Evolutionary conservation across 225 moss, liverwort and hornwort species (phyloP).

Genomic region (Bryoerythrophyllum caledonicum): DNA sequence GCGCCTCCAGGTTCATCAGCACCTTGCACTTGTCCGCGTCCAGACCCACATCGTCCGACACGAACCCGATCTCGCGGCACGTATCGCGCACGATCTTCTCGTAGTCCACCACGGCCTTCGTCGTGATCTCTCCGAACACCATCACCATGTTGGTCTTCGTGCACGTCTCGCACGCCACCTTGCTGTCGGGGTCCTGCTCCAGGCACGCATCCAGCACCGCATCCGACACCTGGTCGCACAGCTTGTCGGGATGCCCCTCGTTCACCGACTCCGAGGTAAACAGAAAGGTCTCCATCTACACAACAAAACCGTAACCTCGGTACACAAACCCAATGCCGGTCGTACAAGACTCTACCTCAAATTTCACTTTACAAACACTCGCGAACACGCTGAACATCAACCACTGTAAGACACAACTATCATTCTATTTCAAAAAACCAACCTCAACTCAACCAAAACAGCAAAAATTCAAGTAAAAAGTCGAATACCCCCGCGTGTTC

Average conservation of each 20-base stretch:
- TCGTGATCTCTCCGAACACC: slow-evolving; percentile 95
- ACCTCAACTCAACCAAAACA: no score
- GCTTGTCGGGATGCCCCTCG: slow-evolving; percentile 90
- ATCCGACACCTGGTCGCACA: slow-evolving; percentile 90
- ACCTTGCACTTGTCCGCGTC: slow-evolving; percentile 80
- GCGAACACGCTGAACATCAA: no score
- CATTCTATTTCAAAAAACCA: no score
- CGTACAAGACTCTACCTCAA: background rate
- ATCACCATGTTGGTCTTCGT: slow-evolving; percentile 97
- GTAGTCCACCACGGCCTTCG: slow-evolving; percentile 81
- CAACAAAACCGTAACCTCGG: background rate
- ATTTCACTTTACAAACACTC: no score
- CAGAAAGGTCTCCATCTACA: slow-evolving; percentile 74
- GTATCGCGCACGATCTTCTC: slow-evolving; percentile 95
- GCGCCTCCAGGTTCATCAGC: slow-evolving; percentile 77
- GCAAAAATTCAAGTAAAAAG: no score
- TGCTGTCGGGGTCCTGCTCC: slow-evolving; percentile 88
- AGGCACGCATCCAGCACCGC: slow-evolving; percentile 87
- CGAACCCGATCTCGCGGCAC: slow-evolving; percentile 78
- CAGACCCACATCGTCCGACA: slow-evolving; percentile 69
- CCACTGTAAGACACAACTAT: no score
- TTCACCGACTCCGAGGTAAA: slow-evolving; percentile 90
- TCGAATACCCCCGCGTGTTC: background rate
- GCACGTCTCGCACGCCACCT: slow-evolving; percentile 94
- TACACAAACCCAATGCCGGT: background rate